These are phyloP conservation scores for Corrigiola litoralis DNA, from an alignment of 179 eudicot species.

Conservation along the genomic window DNA sequence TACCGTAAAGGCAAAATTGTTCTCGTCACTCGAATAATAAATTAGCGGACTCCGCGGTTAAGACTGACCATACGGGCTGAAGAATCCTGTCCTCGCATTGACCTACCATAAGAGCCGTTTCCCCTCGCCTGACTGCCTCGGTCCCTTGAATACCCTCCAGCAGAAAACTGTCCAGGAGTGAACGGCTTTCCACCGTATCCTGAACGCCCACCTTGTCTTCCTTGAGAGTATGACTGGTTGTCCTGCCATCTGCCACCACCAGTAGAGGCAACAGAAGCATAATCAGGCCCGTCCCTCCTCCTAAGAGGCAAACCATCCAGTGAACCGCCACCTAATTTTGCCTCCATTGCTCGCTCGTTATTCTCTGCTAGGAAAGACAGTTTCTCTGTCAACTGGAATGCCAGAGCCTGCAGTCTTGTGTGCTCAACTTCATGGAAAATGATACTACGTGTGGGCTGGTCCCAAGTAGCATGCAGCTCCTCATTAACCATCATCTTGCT, in stretches of 20 bases:
- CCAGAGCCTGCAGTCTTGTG: slow-evolving; percentile 63
- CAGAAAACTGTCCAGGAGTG: slow-evolving; percentile 33
- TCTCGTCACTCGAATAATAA: not conserved
- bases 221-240: slow-evolving; percentile 40
- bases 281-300: slow-evolving; percentile 78
- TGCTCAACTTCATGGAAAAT: slow-evolving; percentile 78
- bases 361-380: slow-evolving; percentile 67
- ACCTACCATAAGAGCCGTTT: slow-evolving; percentile 30
- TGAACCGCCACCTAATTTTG: slow-evolving; percentile 56
- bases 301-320: slow-evolving; percentile 57
- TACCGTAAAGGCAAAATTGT: slow-evolving; percentile 14
- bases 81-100: slow-evolving; percentile 50
- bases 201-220: slow-evolving; percentile 53
- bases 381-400: slow-evolving; percentile 77
- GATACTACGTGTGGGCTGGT: slow-evolving; percentile 67
- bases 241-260: slow-evolving; percentile 73
- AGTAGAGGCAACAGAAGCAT: slow-evolving; percentile 45
- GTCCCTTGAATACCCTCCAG: slow-evolving; percentile 48
- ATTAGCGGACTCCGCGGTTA: slow-evolving; percentile 45
- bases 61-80: slow-evolving; percentile 68
- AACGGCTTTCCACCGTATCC: slow-evolving; percentile 45
- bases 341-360: slow-evolving; percentile 79
- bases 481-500: slow-evolving; percentile 88
- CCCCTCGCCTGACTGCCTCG: slow-evolving; percentile 38
- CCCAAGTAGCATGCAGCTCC: slow-evolving; percentile 87